Base-by-base conservation (phyloP, 2,329 filamentous ascomycete genomes). In the Aspergillus neoniger region DNA sequence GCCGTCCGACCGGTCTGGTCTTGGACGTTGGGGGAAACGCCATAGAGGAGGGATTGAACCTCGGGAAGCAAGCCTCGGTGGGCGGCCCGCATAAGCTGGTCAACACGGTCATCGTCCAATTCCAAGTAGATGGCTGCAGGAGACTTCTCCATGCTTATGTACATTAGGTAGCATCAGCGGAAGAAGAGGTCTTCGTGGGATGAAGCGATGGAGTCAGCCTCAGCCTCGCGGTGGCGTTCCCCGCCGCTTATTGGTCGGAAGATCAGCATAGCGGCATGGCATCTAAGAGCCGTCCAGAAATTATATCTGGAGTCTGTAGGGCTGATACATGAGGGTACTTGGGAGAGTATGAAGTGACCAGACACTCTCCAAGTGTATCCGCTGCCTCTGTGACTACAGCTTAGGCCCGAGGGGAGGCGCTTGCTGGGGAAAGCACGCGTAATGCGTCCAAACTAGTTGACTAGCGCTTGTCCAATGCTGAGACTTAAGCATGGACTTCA, bases 1-100 rank as follows among this genome's bases (percentile, higher is more conserved):
- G 55, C 59, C 12, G 61, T 63, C 14, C 61, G 59, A 17, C 61
- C 61, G n/a, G 44, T 53, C 8, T 32, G 38, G 53, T 62, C 60
- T 28, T 23, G 32, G 9, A 60, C 39, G 36, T 62, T 39, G 4
- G 57, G 47, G 4, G 60, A 62, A 19, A 57, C 60, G 15, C 60
- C 60, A 28, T 57, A 60, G 6, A 62, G 60, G n/a, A 62, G 30
- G 23, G 14, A 21, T 30, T 51, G 55, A 14, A 52, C 47, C 12
- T 56, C 32, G 39, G n/a, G 12, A 19, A 60, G 15, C 19, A 57
- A 19, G 17, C 57, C 60, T 8, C 41, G 28, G 30, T 21, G 47
- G 4, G 57, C 57, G 28, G 57, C 57, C 25, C 41, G 52, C 60
- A 62, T 62, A 6, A 62, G 53, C 44, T 57, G 52, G 10, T 21